Base-by-base conservation (phyloP, 768 basidiomycete species). In the Pilatotrama ljubarskyi region DNA sequence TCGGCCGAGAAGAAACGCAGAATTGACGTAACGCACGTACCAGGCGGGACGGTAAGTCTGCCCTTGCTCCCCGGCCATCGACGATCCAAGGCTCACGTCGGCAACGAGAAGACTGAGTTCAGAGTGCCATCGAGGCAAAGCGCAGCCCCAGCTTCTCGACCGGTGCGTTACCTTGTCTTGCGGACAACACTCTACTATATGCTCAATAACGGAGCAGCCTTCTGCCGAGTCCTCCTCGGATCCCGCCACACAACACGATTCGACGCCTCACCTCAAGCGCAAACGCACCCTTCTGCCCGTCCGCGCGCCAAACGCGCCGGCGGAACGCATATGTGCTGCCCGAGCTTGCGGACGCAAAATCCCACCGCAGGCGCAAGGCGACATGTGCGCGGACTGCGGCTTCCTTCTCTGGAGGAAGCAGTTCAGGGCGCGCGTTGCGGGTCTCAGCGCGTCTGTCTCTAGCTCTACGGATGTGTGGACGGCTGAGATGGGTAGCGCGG, bases 401-500 rank as follows among this genome's bases (percentile, higher is more conserved):
- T 62, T 62, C 51, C 32, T 51, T 8, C 55, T 38, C 5, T 62
- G 61, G 61, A 36, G 43, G 44, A 52, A 41, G 29, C 61, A 57
- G 55, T 57, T 62, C 61, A 55, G 61, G 17, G 49, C 55, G n/a
- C 54, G 51, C n/a, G 51, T 62, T 44, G 43, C 55, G 5, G 44
- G 37, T 1, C 22, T 62, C 3, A 43, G 50, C 35, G 43, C 55
- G 15, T 29, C 44, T 4, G 18, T 60, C n/a, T 25, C 43, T 5
- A 11, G 14, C 2, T 11, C 50, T 5, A 17, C 50, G 18, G 22
- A 51, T 35, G 35, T 14, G 18, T 18, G n/a, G 10, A 25, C 32
- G 29, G n/a, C 17, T 25, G 43, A 38, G 22, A 37, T 15, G 50
- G 22, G 14, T 9, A n/a, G 26, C 9, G 32, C 6, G n/a, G 13